Percentiles rank a stretch among this genome's conserved stretches.
Conservation (phyloP, 176 grass and related monocot species). For the Cocos nucifera region DNA sequence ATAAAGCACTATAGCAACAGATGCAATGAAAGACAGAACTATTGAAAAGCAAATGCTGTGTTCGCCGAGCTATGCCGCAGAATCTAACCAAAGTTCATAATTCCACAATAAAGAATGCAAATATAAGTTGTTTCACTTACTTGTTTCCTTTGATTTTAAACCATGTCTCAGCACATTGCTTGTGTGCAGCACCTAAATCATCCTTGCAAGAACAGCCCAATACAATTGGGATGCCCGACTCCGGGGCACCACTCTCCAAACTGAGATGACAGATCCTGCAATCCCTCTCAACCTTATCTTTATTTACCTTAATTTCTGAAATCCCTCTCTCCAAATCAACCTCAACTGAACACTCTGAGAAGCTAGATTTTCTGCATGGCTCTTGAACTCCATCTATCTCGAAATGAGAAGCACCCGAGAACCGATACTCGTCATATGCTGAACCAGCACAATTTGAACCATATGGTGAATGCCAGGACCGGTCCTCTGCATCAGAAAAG, state of each 20-base stretch:
- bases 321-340: conserved; percentile 65
- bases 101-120: no score
- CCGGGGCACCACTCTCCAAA: conserved; percentile 49
- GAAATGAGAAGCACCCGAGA: not conserved
- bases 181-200: conserved; percentile 76
- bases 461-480: conserved; percentile 46
- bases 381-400: conserved; percentile 21
- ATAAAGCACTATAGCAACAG: no score
- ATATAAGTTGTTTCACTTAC: conserved; percentile 28
- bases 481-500: conserved; percentile 70
- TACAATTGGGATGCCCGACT: conserved; percentile 62
- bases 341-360: conserved; percentile 59
- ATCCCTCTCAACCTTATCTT: conserved; percentile 51
- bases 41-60: no score
- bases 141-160: conserved; percentile 99
- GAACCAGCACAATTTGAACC: conserved; percentile 27
- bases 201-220: conserved; percentile 96
- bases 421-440: conserved; percentile 18
- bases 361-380: conserved; percentile 48
- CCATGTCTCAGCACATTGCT: conserved; percentile 98
- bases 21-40: no score
- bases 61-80: no score
- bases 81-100: no score
- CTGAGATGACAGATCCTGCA: conserved; percentile 97
- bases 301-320: conserved; percentile 55